Evolutionary conservation across 257 asterid genomes (phyloP), one percentile per base, ranked within the genome.

Genomic region (Eustoma russellianum): DNA sequence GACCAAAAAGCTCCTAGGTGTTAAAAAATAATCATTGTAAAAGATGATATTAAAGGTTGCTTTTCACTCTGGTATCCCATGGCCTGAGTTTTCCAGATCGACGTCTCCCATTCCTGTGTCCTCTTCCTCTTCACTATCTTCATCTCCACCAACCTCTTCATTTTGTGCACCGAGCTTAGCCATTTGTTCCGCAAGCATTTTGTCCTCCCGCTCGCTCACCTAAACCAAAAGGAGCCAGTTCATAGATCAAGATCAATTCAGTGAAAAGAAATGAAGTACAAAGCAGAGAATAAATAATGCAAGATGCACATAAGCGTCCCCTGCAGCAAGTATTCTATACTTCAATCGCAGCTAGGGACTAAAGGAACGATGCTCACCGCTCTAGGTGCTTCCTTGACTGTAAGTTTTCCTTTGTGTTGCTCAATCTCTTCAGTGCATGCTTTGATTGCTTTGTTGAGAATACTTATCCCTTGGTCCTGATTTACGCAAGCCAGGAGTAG

Each of bases 151-250:
- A 33, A 82, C 58, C 78, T 91, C 98, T 75, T 82, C 95, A 12
- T 91, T 90, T 62, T 82, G 74, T 10, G 63, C 83, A 1, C 76
- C 73, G 3, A 87, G 72, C 77, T 84, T 87, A 24, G 77, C 84
- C 94, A 91, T 80, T 0, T 85, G 88, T 48, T 87, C 94, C 0
- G 89, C 85, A 33, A 91, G 94, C 59, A 80, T 57, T 65, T 82
- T 91, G 59, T 87, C 96, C 72, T 91, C 96, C 68, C 96, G 80
- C 66, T 91, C 96, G 35, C 98, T 91, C 88, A 91, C 94, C 98
- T 91, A 67, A 55, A 68, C 33, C 57, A 52, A 60, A 1, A 19
- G 46, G 62, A 58, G 18, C 46, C 57, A 63, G 34, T 58, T 69
- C 28, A 59, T 14, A 33, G 0, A 46, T 17, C 2, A 11, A 11